A percentile compares a stretch with the other conserved stretches of the same genome.
Conservation (phyloP, 1,139 yeast species). For the Ogataea hybrid region DNA sequence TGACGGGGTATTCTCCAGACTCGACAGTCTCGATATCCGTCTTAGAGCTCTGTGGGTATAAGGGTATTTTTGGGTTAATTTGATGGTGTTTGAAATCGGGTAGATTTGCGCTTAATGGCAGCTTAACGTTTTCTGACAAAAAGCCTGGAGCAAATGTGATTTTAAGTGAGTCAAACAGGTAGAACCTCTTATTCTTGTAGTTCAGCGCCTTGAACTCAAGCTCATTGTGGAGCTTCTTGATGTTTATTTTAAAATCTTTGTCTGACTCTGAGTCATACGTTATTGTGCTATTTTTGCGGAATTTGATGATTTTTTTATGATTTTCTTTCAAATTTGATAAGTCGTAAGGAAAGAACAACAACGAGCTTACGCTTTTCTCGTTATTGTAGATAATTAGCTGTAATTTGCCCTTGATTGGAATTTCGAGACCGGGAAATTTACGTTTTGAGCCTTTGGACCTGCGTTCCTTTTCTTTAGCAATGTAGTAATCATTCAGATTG, state of each 20-base stretch:
- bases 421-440: conserved; percentile 37
- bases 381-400: conserved; percentile 41
- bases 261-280: conserved; percentile 18
- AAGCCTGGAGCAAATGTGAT: conserved; percentile 20
- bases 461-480: conserved; percentile 29
- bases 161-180: conserved; percentile 34
- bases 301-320: conserved; percentile 23
- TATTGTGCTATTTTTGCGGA: conserved; percentile 17
- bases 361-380: conserved; percentile 37
- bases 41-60: conserved; percentile 14
- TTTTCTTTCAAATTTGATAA: conserved; percentile 31
- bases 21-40: conserved; percentile 13
- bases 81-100: conserved; percentile 14
- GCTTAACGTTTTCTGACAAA: conserved; percentile 15
- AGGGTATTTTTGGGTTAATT: conserved; percentile 21
- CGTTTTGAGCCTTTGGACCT: conserved; percentile 12
- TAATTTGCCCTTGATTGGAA: conserved; percentile 40
- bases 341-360: conserved; percentile 40
- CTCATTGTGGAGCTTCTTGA: conserved; percentile 22
- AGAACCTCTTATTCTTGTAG: conserved; percentile 32
- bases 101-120: conserved; percentile 17
- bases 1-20: conserved; percentile 19
- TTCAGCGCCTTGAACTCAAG: conserved; percentile 30
- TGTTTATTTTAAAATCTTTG: conserved; percentile 6
- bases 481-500: conserved; percentile 34